phyloP scores from a whole-genome alignment of 2,329 filamentous ascomycete genomes.

The Nemania serpens region DNA sequence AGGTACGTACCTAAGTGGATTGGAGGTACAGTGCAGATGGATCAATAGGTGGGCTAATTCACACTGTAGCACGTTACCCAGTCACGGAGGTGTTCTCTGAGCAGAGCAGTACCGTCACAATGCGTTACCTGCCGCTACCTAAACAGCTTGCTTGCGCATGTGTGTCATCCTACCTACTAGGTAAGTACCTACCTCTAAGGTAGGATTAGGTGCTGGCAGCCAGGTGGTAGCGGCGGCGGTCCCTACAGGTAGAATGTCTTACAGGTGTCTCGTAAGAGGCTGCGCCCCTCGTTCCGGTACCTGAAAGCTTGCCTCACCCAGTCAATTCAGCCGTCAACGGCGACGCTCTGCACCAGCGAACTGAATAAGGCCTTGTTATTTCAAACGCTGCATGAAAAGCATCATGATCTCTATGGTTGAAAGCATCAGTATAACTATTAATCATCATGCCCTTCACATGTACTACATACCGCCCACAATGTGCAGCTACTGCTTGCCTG shows the following conservation, averaged over 20 bases:
- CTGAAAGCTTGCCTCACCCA: constrained; percentile 23
- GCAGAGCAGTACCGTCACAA: no score
- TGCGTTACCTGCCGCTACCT: constrained; percentile 15
- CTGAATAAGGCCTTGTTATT: neutral
- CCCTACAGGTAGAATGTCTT: neutral
- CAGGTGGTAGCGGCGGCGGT: no score
- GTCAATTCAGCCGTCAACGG: neutral
- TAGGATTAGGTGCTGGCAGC: no score
- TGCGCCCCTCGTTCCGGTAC: constrained; percentile 23
- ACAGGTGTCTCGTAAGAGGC: constrained; percentile 6
- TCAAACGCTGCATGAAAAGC: neutral
- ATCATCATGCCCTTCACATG: no score
- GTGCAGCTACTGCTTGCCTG: no score
- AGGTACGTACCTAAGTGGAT: neutral
- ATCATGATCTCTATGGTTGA: neutral
- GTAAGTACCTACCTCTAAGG: neutral
- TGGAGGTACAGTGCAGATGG: constrained; percentile 8
- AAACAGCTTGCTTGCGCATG: no score
- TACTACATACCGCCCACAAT: no score
- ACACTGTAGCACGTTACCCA: constrained; percentile 9
- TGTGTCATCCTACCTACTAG: neutral
- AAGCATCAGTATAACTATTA: neutral
- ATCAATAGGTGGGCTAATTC: no score
- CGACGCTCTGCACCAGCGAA: neutral
- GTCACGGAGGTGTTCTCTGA: constrained; percentile 5